Evolutionary conservation across 2,329 filamentous ascomycete genomes (phyloP).

Genomic region (Paecilomyces sp.): DNA sequence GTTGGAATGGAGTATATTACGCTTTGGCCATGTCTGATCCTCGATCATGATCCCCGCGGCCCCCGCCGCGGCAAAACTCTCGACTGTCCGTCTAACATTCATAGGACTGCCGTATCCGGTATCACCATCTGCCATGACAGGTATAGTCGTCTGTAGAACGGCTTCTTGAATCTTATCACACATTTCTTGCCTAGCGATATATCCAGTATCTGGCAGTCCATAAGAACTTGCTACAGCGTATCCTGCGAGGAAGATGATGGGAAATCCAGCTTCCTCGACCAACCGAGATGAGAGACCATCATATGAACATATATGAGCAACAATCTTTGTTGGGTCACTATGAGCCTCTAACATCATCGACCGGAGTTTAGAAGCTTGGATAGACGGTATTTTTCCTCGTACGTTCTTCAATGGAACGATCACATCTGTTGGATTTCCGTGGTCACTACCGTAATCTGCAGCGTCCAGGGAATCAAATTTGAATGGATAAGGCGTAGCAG

Average conservation of each 20-base stretch:
- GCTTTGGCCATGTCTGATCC: slow-evolving; percentile 44
- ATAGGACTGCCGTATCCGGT: slow-evolving; percentile 44
- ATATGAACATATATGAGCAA: slow-evolving; percentile 38
- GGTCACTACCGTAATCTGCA: too few relatives aligned
- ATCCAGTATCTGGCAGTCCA: slow-evolving; percentile 42
- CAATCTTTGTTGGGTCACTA: slow-evolving; percentile 35
- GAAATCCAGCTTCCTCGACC: slow-evolving; percentile 41
- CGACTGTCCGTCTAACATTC: slow-evolving; percentile 41
- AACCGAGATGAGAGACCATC: slow-evolving; percentile 39
- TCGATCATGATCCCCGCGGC: slow-evolving; percentile 38
- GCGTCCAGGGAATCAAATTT: too few relatives aligned
- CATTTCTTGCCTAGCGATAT: slow-evolving; percentile 43
- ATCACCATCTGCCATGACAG: slow-evolving; percentile 41
- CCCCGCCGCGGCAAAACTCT: slow-evolving; percentile 36
- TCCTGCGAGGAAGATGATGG: slow-evolving; percentile 38
- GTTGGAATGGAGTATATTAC: slow-evolving; percentile 15
- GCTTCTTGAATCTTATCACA: slow-evolving; percentile 40
- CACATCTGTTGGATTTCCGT: too few relatives aligned
- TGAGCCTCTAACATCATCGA: too few relatives aligned
- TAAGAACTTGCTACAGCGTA: slow-evolving; percentile 35
- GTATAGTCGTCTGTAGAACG: slow-evolving; percentile 29
- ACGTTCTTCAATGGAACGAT: too few relatives aligned
- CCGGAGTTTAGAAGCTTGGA: too few relatives aligned
- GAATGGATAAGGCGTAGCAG: too few relatives aligned
- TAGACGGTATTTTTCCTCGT: too few relatives aligned